phyloP scores from a whole-genome alignment of 768 basidiomycete genomes.

The Podaxis rugospora region DNA sequence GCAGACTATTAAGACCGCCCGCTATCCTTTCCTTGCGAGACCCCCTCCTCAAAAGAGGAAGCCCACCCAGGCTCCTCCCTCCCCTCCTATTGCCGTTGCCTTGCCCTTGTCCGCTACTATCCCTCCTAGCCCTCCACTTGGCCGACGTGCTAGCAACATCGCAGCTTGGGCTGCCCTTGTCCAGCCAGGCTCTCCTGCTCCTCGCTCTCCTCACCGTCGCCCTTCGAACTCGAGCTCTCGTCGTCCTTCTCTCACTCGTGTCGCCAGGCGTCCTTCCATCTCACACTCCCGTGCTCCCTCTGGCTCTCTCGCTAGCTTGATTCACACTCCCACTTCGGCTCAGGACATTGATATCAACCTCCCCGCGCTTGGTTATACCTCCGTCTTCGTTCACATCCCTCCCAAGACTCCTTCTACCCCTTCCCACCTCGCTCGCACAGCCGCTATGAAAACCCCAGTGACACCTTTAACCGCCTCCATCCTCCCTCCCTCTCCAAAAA shows the following conservation, averaged over 20 bases:
- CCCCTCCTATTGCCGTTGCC: conserved; percentile 14
- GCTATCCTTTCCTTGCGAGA: conserved; percentile 41
- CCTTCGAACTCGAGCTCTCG: conserved; percentile 19
- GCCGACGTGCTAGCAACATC: conserved; percentile 45
- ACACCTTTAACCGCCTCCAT: conserved; percentile 11
- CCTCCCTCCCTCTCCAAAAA: conserved; percentile 16
- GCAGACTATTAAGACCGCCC: conserved; percentile 14
- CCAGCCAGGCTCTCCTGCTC: conserved; percentile 63
- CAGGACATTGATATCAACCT: conserved; percentile 52
- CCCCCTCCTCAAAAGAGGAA: conserved; percentile 35
- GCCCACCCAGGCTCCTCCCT: conserved; percentile 26
- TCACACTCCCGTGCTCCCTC: conserved; percentile 36
- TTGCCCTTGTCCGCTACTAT: conserved; percentile 6
- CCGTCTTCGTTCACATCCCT: conserved; percentile 53
- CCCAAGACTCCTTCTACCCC: conserved; percentile 47
- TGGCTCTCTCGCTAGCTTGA: conserved; percentile 42
- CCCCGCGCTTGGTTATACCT: conserved; percentile 59
- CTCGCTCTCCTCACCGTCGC: conserved; percentile 34
- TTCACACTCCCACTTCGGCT: conserved; percentile 44
- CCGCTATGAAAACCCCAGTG: conserved; percentile 10
- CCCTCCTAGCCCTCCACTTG: conserved; percentile 16
- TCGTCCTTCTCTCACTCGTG: conserved; percentile 18
- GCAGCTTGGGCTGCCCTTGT: conserved; percentile 61
- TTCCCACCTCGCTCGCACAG: conserved; percentile 24
- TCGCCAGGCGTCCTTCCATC: conserved; percentile 26